Evolutionary conservation across 768 basidiomycete species (phyloP), one percentile per base, ranked within the genome.

Genomic region (Floccularia luteovirens): DNA sequence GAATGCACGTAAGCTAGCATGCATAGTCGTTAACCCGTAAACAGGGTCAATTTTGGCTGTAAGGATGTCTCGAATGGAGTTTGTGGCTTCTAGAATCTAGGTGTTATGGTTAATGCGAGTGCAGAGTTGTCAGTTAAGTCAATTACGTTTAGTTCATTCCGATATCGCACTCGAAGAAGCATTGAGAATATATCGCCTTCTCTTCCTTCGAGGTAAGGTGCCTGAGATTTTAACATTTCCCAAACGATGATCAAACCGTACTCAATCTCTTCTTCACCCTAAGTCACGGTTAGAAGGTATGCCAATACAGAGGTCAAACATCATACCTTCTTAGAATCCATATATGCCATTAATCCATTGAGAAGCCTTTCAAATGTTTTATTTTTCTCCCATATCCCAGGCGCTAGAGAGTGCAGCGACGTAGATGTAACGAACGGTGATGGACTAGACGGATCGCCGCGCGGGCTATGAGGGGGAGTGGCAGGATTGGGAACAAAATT

Each of bases 21-120:
- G 86, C 66, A 90, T 73, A 4, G 84, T 90, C 11, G 85, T 88
- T 48, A 91, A 60, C 5, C 89, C 89, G 50, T 87, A 90, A 16
- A 91, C 84, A 14, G 90, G 83, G 45, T 87, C 90, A 48, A 84
- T 75, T 46, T 75, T 79, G 7, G 69, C 62, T 17, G 83, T 75
- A 24, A 91, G 66, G 13, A 72, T 70, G 56, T 91, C 87, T 30
- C 89, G 82, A 46, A 91, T 81, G 1, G 79, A 76, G 49, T 76
- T 87, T 10, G 88, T 89, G 3, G 85, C 89, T 55, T 90, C 86
- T 39, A 89, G 67, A 27, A 91, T 79, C 89, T 91, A 22, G 21
- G 38, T 43, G 13, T 44, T 13, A 39, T 27, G 33, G 40, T 22
- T 25, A 43, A 12, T 8, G 43, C 38, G 41, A 39, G n/a, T 4